These are phyloP conservation scores for Colletotrichum ledebouriae DNA, from an alignment of 2,329 filamentous ascomycete species.

Conservation along the genomic window DNA sequence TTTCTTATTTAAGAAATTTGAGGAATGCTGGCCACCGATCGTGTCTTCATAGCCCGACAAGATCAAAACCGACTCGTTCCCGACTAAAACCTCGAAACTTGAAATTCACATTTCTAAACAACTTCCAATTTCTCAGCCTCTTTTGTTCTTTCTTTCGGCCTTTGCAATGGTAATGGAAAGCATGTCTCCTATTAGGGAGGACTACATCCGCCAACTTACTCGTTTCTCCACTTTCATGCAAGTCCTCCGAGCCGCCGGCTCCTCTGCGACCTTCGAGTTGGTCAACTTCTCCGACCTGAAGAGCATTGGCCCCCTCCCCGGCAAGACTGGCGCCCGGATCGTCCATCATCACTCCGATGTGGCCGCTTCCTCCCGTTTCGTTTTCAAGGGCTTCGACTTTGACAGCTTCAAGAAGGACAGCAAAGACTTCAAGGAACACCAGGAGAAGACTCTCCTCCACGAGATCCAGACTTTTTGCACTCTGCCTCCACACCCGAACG, in stretches of 20 bases:
- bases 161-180: constrained; percentile 5
- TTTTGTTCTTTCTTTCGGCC: not conserved
- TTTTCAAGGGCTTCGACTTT: constrained; percentile 44
- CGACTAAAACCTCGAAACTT: not conserved
- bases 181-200: constrained; percentile 23
- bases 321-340: constrained; percentile 41
- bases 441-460: constrained; percentile 41
- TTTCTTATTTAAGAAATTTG: constrained; percentile 12
- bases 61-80: too few species aligned
- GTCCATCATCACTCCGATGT: constrained; percentile 9
- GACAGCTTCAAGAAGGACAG: constrained; percentile 25
- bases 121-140: not conserved
- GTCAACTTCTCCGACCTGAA: constrained; percentile 37
- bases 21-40: constrained; percentile 5
- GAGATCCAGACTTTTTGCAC: constrained; percentile 41
- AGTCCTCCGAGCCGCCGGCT: not conserved
- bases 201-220: constrained; percentile 40
- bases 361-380: constrained; percentile 9
- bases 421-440: constrained; percentile 27
- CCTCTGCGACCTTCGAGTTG: constrained; percentile 14
- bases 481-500: constrained; percentile 43
- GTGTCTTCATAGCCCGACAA: constrained; percentile 1
- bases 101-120: not conserved
- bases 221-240: constrained; percentile 14
- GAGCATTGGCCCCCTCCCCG: constrained; percentile 24